Percentiles rank a stretch among this genome's conserved stretches.
These are phyloP conservation scores for Pleurotus ostreatus DNA, from an alignment of 768 basidiomycete genomes.

Conservation along the genomic window DNA sequence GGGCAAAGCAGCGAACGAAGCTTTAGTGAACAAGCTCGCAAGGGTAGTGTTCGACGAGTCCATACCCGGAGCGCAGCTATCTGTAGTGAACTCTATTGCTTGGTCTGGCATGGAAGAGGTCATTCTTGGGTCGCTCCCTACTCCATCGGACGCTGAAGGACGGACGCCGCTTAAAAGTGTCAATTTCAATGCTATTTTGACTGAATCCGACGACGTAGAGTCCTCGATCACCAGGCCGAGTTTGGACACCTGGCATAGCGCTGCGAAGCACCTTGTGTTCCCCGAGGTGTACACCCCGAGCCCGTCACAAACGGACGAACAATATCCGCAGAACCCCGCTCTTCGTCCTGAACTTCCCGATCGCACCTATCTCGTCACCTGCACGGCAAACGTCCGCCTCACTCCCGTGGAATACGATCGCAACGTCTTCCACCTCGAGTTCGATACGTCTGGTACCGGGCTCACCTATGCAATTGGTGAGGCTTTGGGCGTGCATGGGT, in stretches of 20 bases:
- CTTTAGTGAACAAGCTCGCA: slow-evolving; percentile 48
- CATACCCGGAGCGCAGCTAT: slow-evolving; percentile 45
- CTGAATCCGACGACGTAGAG: slow-evolving; percentile 55
- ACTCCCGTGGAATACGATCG: slow-evolving; percentile 96
- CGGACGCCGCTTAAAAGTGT: slow-evolving; percentile 47
- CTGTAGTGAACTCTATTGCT: slow-evolving; percentile 49
- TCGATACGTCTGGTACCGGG: slow-evolving; percentile 87
- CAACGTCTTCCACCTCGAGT: slow-evolving; percentile 98
- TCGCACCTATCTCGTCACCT: slow-evolving; percentile 90
- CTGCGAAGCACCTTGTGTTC: slow-evolving; percentile 87
- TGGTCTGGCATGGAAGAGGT: slow-evolving; percentile 69
- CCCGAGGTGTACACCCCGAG: slow-evolving; percentile 67
- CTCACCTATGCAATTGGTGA: slow-evolving; percentile 95
- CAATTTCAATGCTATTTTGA: slow-evolving; percentile 70
- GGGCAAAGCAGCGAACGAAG: slow-evolving; percentile 55
- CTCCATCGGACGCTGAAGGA: slow-evolving; percentile 14
- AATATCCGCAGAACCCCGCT: slow-evolving; percentile 57
- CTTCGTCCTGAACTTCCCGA: slow-evolving; percentile 86
- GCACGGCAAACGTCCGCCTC: slow-evolving; percentile 89
- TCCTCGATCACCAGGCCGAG: slow-evolving; percentile 57
- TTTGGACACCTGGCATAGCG: slow-evolving; percentile 75
- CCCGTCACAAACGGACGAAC: slow-evolving; percentile 31
- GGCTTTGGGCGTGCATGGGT: slow-evolving; percentile 94
- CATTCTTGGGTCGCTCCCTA: slow-evolving; percentile 29
- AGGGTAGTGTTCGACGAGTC: slow-evolving; percentile 38